phyloP scores from a whole-genome alignment of 768 basidiomycete genomes.

The Leccinum incarnatum region DNA sequence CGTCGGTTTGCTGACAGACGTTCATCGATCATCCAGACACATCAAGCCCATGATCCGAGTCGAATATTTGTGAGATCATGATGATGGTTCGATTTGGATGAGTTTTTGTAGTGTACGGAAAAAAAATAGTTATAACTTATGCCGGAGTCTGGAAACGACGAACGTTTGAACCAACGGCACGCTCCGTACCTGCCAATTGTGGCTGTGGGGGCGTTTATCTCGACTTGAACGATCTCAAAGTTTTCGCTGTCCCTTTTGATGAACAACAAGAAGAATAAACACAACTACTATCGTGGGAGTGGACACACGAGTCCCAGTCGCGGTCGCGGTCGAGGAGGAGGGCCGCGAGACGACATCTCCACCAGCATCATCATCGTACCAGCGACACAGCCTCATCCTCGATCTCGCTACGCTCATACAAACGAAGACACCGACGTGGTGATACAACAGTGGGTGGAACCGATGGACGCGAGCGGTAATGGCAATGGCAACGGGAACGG shows the following conservation, averaged over 20 bases:
- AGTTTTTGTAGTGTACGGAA: no score
- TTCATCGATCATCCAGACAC: not conserved
- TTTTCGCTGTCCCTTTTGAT: conserved; percentile 9
- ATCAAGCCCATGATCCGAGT: not conserved
- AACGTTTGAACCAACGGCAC: not conserved
- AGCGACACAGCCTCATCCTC: conserved; percentile 6
- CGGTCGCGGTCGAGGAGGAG: conserved; percentile 20
- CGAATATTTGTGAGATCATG: not conserved
- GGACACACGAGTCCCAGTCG: conserved; percentile 17
- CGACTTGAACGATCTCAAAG: not conserved
- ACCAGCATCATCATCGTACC: not conserved
- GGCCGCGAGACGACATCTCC: not conserved
- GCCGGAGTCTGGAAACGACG: no score
- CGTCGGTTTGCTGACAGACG: not conserved
- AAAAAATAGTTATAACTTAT: no score
- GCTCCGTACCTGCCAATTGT: not conserved
- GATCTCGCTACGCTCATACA: conserved; percentile 18
- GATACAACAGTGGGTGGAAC: conserved; percentile 25
- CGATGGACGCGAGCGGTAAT: not conserved
- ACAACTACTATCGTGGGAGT: conserved; percentile 2
- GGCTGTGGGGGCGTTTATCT: not conserved
- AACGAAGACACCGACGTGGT: conserved; percentile 22
- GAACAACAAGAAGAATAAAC: conserved; percentile 18
- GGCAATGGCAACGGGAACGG: not conserved
- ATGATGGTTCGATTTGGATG: not conserved